These are phyloP conservation scores for Xylariaceae sp. DNA, from an alignment of 2,329 filamentous ascomycete species.

Conservation along the genomic window DNA sequence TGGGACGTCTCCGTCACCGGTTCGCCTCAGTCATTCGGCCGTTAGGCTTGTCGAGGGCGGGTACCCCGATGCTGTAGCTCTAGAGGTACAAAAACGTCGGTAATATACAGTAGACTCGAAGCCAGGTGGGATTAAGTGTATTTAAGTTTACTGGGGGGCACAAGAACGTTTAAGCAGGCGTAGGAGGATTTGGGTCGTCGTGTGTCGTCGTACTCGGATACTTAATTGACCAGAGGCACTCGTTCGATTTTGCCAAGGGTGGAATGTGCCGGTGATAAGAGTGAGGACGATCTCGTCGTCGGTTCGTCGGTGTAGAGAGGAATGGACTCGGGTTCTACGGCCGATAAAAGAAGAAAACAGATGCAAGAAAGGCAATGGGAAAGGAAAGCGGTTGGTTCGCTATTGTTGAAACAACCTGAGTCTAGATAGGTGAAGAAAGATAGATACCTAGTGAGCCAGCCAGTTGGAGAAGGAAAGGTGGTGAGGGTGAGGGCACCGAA, in stretches of 20 bases:
- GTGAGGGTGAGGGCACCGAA: constrained; percentile 1
- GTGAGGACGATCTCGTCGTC: constrained; percentile 1
- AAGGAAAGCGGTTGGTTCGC: constrained; percentile 16
- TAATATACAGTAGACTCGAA: background rate
- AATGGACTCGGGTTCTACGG: background rate
- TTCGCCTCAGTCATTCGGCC: constrained; percentile 40
- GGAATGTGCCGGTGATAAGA: constrained; percentile 23
- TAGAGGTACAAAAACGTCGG: constrained; percentile 2
- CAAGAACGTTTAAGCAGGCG: background rate
- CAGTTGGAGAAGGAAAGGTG: constrained; percentile 19
- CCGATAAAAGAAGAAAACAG: constrained; percentile 7
- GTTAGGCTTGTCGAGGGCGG: constrained; percentile 35
- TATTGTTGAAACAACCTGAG: constrained; percentile 10
- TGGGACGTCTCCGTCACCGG: constrained; percentile 42
- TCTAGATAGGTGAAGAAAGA: constrained; percentile 16
- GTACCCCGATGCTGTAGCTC: constrained; percentile 29
- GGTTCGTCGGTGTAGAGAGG: background rate
- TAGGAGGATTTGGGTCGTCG: background rate
- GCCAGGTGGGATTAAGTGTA: background rate
- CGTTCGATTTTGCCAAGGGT: background rate
- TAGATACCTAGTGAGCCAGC: constrained; percentile 19
- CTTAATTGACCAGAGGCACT: constrained; percentile 5
- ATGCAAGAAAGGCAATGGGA: constrained; percentile 14
- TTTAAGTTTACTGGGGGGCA: too few relatives aligned
- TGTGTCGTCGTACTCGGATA: background rate